Base-by-base conservation (phyloP, 176 grass and related monocot genomes). In the Echinochloa phyllopogon region DNA sequence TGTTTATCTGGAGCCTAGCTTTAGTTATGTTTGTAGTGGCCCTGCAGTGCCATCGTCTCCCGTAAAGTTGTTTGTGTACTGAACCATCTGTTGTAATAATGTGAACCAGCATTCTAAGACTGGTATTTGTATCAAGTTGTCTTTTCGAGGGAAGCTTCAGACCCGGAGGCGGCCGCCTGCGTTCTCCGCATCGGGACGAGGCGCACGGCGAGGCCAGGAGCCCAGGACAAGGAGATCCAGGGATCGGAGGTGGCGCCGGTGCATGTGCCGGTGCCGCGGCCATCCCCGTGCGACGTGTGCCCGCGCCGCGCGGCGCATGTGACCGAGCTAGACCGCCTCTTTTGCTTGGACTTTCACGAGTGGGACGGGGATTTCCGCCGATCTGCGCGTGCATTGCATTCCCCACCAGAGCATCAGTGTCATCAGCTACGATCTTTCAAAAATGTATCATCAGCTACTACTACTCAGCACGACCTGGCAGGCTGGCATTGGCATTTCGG, bases 131-230 rank as follows among this genome's bases (percentile, higher is more conserved):
- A 33, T 33, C 29, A 33, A n/a, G n/a, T n/a, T n/a, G n/a, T n/a
- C n/a, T n/a, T n/a, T n/a, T n/a, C n/a, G n/a, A n/a, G n/a, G n/a
- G n/a, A n/a, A n/a, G n/a, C n/a, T n/a, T n/a, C n/a, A n/a, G n/a
- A n/a, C n/a, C 79, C 58, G 9, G 24, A 20, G 39, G 50, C 64
- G 1, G 16, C 10, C 18, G n/a, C 72, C 85, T 38, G 11, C 13
- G 27, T 86, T 61, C 76, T 3, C 60, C 37, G 78, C 69, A 87
- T 43, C 85, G 29, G 77, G 45, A 73, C 12, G 52, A 10, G 33
- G 38, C 11, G 51, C 5, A 38, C 29, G 27, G 71, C 18, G 0
- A 41, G 66, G 40, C 66, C n/a, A n/a, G n/a, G 45, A 53, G 72
- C 3, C 27, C 48, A 75, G 73, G 51, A 75, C 16, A 52, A 55